Evolutionary conservation across 192 early-diverging fungal genomes (phyloP).

Genomic region (Podila horticola): DNA sequence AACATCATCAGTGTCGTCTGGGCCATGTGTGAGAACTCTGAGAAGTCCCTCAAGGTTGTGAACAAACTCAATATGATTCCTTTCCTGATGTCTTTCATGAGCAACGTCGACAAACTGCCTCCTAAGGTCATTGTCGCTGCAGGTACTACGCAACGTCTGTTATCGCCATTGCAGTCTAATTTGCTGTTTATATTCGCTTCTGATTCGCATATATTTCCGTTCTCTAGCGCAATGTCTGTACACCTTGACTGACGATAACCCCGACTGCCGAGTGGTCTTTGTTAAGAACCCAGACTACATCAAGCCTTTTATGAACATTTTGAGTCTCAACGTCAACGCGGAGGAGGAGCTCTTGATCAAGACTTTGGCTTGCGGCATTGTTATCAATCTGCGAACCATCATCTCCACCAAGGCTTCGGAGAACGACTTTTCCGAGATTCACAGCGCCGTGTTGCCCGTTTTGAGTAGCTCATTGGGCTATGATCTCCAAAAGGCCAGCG

Average conservation of each 20-base stretch:
- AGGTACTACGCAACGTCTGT: constrained; percentile 30
- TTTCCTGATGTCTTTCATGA: constrained; percentile 79
- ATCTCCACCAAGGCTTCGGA: constrained; percentile 37
- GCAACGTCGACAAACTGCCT: constrained; percentile 56
- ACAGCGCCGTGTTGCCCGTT: constrained; percentile 58
- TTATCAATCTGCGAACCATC: constrained; percentile 62
- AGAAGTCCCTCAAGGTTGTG: constrained; percentile 71
- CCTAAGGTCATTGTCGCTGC: constrained; percentile 61
- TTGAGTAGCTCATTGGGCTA: constrained; percentile 55
- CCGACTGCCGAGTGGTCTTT: constrained; percentile 65
- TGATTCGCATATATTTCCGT: background rate
- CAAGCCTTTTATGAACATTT: constrained; percentile 58
- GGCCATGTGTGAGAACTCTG: constrained; percentile 75
- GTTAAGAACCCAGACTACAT: constrained; percentile 65
- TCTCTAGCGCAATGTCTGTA: constrained; percentile 79
- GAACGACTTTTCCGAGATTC: constrained; percentile 51
- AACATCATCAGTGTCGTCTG: constrained; percentile 67
- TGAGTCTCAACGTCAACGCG: constrained; percentile 47
- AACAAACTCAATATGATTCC: constrained; percentile 70
- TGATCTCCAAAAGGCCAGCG: constrained; percentile 59
- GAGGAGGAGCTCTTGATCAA: constrained; percentile 74
- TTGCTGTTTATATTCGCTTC: background rate
- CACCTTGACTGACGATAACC: constrained; percentile 85
- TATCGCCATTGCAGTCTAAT: constrained; percentile 19
- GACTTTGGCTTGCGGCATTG: constrained; percentile 73